Conservation (phyloP, 768 basidiomycete genomes). For the Tricholoma flavovirens region DNA sequence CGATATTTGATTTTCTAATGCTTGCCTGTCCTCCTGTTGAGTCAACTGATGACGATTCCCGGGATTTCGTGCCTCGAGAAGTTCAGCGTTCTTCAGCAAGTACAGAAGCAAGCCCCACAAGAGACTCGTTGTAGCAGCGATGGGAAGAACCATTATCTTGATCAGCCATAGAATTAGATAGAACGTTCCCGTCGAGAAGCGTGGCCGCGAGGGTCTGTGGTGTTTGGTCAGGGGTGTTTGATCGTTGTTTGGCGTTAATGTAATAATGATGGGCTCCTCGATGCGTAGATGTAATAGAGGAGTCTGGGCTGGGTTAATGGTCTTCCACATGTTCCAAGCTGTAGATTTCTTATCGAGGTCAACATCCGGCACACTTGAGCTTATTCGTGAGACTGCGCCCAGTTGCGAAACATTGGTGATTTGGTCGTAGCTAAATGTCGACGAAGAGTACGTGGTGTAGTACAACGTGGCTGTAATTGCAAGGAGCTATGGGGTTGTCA, state of each 20-base stretch:
- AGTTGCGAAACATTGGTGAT: slow-evolving; percentile 24
- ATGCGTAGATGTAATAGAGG: slow-evolving; percentile 70
- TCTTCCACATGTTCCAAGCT: slow-evolving; percentile 70
- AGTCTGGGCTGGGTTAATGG: slow-evolving; percentile 64
- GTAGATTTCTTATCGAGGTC: slow-evolving; percentile 29
- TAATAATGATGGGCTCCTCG: slow-evolving; percentile 73
- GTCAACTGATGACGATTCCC: slow-evolving; percentile 37
- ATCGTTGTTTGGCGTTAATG: slow-evolving; percentile 45
- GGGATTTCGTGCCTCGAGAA: slow-evolving; percentile 74
- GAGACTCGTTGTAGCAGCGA: slow-evolving; percentile 64
- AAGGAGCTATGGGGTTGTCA: slow-evolving; percentile 47
- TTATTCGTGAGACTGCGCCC: slow-evolving; percentile 28
- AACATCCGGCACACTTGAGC: slow-evolving; percentile 19
- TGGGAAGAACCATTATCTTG: slow-evolving; percentile 83
- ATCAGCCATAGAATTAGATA: slow-evolving; percentile 65
- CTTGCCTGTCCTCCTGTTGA: slow-evolving; percentile 20
- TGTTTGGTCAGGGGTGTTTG: slow-evolving; percentile 12
- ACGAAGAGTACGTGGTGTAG: slow-evolving; percentile 57
- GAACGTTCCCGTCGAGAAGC: slow-evolving; percentile 42
- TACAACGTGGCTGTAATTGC: slow-evolving; percentile 73
- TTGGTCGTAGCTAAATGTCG: slow-evolving; percentile 24
- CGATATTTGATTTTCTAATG: slow-evolving; percentile 39
- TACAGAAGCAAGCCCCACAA: slow-evolving; percentile 79
- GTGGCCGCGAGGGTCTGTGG: slow-evolving; percentile 28
- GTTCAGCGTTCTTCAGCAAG: slow-evolving; percentile 85